Percentiles rank a stretch among this genome's conserved stretches.
Evolutionary conservation across 495 filamentous ascomycete species (phyloP).

Genomic region (Penicillium roqueforti): DNA sequence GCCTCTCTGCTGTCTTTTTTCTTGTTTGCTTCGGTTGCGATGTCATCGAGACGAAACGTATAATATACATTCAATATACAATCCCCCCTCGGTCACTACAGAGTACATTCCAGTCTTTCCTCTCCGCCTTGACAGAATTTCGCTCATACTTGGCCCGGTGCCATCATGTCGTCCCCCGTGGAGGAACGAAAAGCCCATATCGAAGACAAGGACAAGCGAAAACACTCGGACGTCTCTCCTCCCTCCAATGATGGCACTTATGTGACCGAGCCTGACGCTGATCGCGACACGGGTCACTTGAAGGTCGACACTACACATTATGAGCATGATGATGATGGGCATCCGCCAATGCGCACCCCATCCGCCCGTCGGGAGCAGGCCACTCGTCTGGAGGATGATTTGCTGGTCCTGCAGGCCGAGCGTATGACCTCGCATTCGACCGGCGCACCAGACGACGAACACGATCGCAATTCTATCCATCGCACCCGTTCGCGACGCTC

Average conservation of each 20-base stretch:
- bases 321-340: slow-evolving; percentile 24
- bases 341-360: slow-evolving; percentile 36
- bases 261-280: slow-evolving; percentile 28
- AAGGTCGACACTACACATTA: slow-evolving; percentile 33
- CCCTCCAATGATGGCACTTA: slow-evolving; percentile 40
- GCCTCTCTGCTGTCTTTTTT: background rate
- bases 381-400: slow-evolving; percentile 74
- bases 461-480: slow-evolving; percentile 41
- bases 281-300: slow-evolving; percentile 24
- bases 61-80: background rate
- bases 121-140: background rate
- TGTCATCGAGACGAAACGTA: background rate
- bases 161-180: slow-evolving; percentile 52
- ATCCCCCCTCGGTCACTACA: too few species aligned
- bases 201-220: slow-evolving; percentile 21
- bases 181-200: slow-evolving; percentile 36
- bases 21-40: background rate
- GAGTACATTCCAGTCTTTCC: background rate
- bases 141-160: slow-evolving; percentile 30
- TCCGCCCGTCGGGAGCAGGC: slow-evolving; percentile 61
- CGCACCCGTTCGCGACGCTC: slow-evolving; percentile 49
- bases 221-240: slow-evolving; percentile 21
- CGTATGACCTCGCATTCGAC: slow-evolving; percentile 59
- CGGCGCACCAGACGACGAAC: slow-evolving; percentile 38
- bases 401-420: slow-evolving; percentile 79